Base-by-base conservation (phyloP, 139 green algal genomes). In the Diplosphaera chodatii region DNA sequence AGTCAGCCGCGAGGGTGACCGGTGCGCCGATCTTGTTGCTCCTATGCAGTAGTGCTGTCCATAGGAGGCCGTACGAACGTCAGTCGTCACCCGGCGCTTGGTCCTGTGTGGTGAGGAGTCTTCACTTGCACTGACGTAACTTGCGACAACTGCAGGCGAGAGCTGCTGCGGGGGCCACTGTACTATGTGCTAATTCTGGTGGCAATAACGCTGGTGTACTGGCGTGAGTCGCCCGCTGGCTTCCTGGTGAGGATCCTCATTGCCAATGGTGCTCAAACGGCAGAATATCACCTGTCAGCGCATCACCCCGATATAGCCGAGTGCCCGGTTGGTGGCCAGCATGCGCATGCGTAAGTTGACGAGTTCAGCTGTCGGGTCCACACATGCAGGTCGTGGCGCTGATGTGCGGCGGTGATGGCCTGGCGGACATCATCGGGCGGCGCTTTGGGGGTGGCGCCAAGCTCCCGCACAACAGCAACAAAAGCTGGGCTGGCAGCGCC, bases 361-460 rank as follows among this genome's bases (percentile, higher is more conserved):
- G n/a, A n/a, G n/a, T n/a, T n/a, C n/a, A n/a, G n/a, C n/a, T n/a
- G n/a, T n/a, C n/a, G n/a, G n/a, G n/a, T n/a, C n/a, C n/a, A n/a
- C n/a, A n/a, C n/a, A 48, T 10, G 6, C 37, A 48, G 37, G 37
- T 80, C 8, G 64, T 90, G 6, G 76, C 81, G 25, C 78, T 95
- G 55, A 96, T 98, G 93, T 97, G 93, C 67, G 93, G 87, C 13
- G 92, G 92, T 0, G 92, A 97, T 70, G 92, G 93, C 1, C 73
- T 98, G 48, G 94, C 94, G 27, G 94, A 98, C 78, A 94, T 98
- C 31, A 85, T 96, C 5, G 94, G 94, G 0, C 82, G 94, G 20
- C 79, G 84, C 10, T 85, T 86, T 68, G 89, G 90, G 30, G 55
- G 20, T 18, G 31, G 55, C 33, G 65, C 69, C 63, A 88, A 83